Evolutionary conservation across 495 filamentous ascomycete genomes (phyloP).

Genomic region (Aspergillus incahuasiensis): DNA sequence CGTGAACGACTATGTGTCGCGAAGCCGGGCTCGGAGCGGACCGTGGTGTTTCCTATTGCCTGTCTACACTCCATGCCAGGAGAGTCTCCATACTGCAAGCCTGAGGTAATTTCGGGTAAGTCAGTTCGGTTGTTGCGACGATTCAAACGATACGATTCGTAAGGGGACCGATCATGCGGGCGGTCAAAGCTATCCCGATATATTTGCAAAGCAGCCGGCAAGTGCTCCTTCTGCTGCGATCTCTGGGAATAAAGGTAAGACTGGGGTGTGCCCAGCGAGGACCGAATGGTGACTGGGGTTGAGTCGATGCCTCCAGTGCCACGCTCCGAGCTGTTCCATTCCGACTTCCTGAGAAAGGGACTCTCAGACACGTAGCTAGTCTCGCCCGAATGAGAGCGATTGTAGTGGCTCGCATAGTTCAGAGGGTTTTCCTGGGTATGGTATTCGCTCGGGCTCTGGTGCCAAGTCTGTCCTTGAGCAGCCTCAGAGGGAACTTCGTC

Average conservation of each 20-base stretch:
- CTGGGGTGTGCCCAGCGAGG: neutral
- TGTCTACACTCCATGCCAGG: neutral
- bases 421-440: slow-evolving; percentile 19
- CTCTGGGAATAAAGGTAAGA: neutral
- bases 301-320: neutral
- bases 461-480: neutral
- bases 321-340: neutral
- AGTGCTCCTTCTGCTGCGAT: neutral
- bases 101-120: slow-evolving; percentile 7
- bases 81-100: slow-evolving; percentile 2
- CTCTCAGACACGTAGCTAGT: slow-evolving; percentile 10
- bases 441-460: neutral
- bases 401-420: slow-evolving; percentile 12
- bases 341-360: slow-evolving; percentile 10
- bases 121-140: slow-evolving; percentile 6
- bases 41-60: neutral
- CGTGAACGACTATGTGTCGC: neutral
- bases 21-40: slow-evolving; percentile 6
- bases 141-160: slow-evolving; percentile 13
- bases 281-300: neutral
- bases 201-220: slow-evolving; percentile 11
- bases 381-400: slow-evolving; percentile 1
- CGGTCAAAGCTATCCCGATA: slow-evolving; percentile 20
- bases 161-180: slow-evolving; percentile 18
- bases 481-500: neutral